Conservation (phyloP, 129 eudicot genomes). For the Calendula officinalis region DNA sequence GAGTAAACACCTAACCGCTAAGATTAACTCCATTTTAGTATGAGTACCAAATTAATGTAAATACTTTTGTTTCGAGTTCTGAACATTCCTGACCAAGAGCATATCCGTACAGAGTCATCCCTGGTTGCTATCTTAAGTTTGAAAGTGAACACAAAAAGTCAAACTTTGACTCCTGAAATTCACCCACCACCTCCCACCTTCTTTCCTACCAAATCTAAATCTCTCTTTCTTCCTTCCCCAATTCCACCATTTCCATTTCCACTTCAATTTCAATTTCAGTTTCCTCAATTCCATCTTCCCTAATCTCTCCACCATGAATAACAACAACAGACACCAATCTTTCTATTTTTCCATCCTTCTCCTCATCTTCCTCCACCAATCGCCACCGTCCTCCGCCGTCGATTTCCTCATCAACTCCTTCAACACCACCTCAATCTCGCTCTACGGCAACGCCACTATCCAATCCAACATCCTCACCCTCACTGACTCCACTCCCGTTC, state of each 20-base stretch:
- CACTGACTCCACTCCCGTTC: slow-evolving; percentile 35
- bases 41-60: no score
- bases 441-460: slow-evolving; percentile 67
- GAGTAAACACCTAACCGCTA: no score
- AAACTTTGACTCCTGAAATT: slow-evolving; percentile 8
- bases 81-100: no score
- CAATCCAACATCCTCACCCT: slow-evolving; percentile 54
- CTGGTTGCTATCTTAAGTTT: background rate
- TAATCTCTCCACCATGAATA: slow-evolving; percentile 21
- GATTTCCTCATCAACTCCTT: slow-evolving; percentile 64
- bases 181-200: background rate
- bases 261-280: background rate
- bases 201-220: background rate
- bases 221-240: background rate
- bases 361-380: slow-evolving; percentile 14
- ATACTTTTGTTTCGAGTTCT: no score
- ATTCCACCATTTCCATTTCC: background rate
- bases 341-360: background rate
- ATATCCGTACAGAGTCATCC: slow-evolving; percentile 6
- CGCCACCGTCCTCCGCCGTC: slow-evolving; percentile 32
- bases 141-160: background rate
- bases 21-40: no score
- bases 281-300: background rate
- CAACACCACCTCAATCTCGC: slow-evolving; percentile 43
- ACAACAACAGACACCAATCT: slow-evolving; percentile 7